These are phyloP conservation scores for Passiflora organensis DNA, from an alignment of 345 rosid species.

Conservation along the genomic window DNA sequence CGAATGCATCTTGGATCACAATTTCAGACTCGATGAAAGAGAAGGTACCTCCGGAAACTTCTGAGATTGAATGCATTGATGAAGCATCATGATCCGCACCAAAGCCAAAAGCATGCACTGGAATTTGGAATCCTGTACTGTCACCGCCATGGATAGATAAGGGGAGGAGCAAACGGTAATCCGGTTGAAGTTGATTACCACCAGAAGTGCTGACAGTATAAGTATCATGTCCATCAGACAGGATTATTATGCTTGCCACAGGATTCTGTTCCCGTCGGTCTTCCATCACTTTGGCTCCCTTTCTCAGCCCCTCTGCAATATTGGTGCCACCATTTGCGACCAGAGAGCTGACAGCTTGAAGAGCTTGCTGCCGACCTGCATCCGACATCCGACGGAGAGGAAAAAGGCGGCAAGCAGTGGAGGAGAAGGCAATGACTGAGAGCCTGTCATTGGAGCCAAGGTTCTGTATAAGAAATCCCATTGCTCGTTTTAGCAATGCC, in stretches of 20 bases:
- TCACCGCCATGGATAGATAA: constrained; percentile 48
- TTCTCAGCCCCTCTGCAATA: constrained; percentile 88
- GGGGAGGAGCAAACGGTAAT: constrained; percentile 63
- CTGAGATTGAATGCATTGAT: constrained; percentile 85
- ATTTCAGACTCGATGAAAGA: constrained; percentile 89
- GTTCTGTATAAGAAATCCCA: constrained; percentile 98
- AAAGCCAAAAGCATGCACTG: constrained; percentile 90
- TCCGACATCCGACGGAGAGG: constrained; percentile 78
- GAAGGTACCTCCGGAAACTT: constrained; percentile 88
- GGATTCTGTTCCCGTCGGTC: constrained; percentile 80
- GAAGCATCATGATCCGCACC: constrained; percentile 94
- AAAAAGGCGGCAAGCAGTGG: constrained; percentile 85
- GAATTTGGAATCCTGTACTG: constrained; percentile 58
- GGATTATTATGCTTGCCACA: constrained; percentile 75
- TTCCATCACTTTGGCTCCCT: constrained; percentile 88
- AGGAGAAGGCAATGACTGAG: constrained; percentile 94
- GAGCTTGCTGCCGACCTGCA: constrained; percentile 67
- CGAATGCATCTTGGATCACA: constrained; percentile 93
- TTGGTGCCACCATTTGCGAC: constrained; percentile 96
- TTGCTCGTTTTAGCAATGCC: constrained; percentile 90
- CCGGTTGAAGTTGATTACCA: constrained; percentile 44
- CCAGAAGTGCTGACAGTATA: constrained; percentile 60
- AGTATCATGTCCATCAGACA: constrained; percentile 92
- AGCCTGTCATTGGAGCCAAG: constrained; percentile 86
- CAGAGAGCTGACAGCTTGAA: constrained; percentile 83